These are phyloP conservation scores for Oxyria digyna DNA, from an alignment of 148 eudicot genomes.

Conservation along the genomic window DNA sequence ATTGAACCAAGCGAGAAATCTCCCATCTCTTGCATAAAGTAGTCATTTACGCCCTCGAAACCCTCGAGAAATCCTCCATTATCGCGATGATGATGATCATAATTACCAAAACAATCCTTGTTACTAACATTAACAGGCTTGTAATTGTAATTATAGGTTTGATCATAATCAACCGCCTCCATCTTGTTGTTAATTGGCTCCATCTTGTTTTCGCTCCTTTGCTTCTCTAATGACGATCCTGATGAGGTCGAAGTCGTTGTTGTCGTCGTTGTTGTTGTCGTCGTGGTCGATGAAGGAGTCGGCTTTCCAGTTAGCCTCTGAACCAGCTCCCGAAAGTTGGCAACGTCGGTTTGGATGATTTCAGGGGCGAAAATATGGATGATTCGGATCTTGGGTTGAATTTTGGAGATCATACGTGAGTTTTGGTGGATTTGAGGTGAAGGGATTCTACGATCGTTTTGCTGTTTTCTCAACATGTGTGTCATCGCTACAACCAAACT, in stretches of 20 bases:
- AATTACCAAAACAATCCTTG: neutral
- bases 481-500: conserved; percentile 6
- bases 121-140: neutral
- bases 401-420: conserved; percentile 42
- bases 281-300: neutral
- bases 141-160: neutral
- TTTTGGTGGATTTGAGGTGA: conserved; percentile 29
- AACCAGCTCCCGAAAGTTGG: conserved; percentile 55
- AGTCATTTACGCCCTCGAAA: neutral
- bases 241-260: neutral
- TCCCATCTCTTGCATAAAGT: conserved; percentile 1
- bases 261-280: neutral
- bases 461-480: conserved; percentile 16
- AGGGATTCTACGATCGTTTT: neutral
- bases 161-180: neutral
- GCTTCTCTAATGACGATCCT: neutral
- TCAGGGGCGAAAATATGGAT: conserved; percentile 70
- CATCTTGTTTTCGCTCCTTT: neutral
- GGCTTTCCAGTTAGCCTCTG: conserved; percentile 74
- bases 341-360: conserved; percentile 66
- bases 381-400: conserved; percentile 58
- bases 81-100: neutral
- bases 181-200: neutral
- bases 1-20: neutral
- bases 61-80: neutral